phyloP scores from a whole-genome alignment of 140 eudicot species.

The Oenanthe javanica region DNA sequence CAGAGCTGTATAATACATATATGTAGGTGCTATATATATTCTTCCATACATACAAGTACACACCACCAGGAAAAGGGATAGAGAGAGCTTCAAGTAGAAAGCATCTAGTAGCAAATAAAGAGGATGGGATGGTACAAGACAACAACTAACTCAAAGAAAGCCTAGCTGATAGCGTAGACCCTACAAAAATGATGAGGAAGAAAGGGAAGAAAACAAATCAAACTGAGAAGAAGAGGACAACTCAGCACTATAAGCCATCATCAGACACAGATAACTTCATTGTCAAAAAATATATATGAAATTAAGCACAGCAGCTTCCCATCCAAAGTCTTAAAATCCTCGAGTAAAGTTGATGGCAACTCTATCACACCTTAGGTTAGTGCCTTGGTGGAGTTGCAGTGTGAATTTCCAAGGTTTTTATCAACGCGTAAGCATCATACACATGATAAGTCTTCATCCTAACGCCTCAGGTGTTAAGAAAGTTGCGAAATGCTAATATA shows the following conservation, averaged over 20 bases:
- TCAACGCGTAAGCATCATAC: background rate
- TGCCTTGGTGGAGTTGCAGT: no score
- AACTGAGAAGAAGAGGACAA: slow-evolving; percentile 25
- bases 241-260: slow-evolving; percentile 23
- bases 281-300: slow-evolving; percentile 9
- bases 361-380: background rate
- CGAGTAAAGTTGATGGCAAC: background rate
- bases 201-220: slow-evolving; percentile 1
- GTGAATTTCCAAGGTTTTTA: background rate
- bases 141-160: slow-evolving; percentile 7
- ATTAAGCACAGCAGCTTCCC: background rate
- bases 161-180: slow-evolving; percentile 22
- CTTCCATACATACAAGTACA: background rate
- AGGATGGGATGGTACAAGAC: slow-evolving; percentile 5
- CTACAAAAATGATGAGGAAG: slow-evolving; percentile 15
- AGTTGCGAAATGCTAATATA: background rate
- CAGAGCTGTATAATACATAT: background rate
- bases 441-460: background rate
- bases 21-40: no score
- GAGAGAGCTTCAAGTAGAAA: slow-evolving; percentile 24
- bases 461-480: background rate
- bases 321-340: slow-evolving; percentile 9
- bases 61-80: slow-evolving; percentile 15
- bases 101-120: slow-evolving; percentile 20
- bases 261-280: slow-evolving; percentile 21